A percentile compares a stretch with the other conserved stretches of the same genome.
Conservation (phyloP, 768 basidiomycete species). For the Phaffia australis region DNA sequence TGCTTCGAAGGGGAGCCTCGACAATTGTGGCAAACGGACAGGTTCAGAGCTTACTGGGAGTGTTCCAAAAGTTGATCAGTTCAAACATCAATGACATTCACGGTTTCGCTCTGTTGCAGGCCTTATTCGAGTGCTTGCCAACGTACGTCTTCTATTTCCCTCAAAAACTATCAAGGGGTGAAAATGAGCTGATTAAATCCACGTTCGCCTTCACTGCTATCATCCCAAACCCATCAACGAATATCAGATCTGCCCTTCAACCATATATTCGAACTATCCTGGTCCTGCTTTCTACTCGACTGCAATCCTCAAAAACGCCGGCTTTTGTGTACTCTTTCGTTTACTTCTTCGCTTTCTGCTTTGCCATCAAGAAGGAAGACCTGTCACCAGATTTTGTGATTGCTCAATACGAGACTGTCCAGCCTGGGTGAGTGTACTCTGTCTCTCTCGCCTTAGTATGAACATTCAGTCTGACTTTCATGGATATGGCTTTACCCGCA, state of each 20-base stretch:
- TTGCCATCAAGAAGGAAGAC: slow-evolving; percentile 63
- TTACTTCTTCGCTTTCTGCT: slow-evolving; percentile 61
- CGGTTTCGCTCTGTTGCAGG: slow-evolving; percentile 80
- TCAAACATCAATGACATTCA: slow-evolving; percentile 77
- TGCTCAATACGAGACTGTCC: slow-evolving; percentile 67
- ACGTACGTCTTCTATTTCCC: slow-evolving; percentile 52
- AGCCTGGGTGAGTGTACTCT: slow-evolving; percentile 54
- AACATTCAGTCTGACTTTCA: neutral
- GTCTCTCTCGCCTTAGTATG: neutral
- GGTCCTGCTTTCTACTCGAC: slow-evolving; percentile 64
- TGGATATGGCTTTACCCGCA: neutral
- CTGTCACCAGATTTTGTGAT: slow-evolving; percentile 71
- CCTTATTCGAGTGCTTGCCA: slow-evolving; percentile 59
- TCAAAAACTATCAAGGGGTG: too few relatives aligned
- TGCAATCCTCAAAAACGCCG: slow-evolving; percentile 82
- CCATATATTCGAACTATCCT: slow-evolving; percentile 63
- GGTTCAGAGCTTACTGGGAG: slow-evolving; percentile 65
- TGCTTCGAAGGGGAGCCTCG: slow-evolving; percentile 57
- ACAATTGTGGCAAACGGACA: slow-evolving; percentile 63
- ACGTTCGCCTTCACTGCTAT: too few relatives aligned
- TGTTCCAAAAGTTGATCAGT: slow-evolving; percentile 83
- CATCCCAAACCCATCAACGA: neutral
- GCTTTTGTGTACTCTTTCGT: slow-evolving; percentile 74
- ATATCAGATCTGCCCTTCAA: slow-evolving; percentile 50
- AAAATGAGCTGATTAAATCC: too few relatives aligned